Conservation (phyloP, 2,329 filamentous ascomycete species). For the Epichloe scottii region DNA sequence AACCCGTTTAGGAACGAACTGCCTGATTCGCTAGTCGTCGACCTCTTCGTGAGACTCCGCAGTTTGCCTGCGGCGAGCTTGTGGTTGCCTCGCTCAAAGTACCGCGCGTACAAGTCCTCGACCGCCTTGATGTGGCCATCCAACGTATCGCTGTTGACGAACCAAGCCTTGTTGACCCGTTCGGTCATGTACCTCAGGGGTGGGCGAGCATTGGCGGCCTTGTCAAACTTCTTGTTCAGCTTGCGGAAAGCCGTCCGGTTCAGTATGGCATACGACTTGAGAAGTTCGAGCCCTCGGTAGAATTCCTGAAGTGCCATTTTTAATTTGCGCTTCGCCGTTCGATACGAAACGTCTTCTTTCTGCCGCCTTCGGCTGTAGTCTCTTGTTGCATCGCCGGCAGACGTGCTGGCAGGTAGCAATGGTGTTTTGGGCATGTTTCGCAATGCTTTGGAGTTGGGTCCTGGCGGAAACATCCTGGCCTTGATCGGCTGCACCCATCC, state of each 20-base stretch:
- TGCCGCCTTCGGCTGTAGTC: slow-evolving; percentile 40
- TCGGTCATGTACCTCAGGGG: slow-evolving; percentile 76
- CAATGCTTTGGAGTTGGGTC: slow-evolving; percentile 48
- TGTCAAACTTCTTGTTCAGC: slow-evolving; percentile 98
- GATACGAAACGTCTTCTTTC: slow-evolving; percentile 58
- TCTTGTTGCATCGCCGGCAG: slow-evolving; percentile 22
- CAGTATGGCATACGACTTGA: slow-evolving; percentile 81
- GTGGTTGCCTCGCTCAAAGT: slow-evolving; percentile 87
- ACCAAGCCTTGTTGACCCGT: slow-evolving; percentile 81
- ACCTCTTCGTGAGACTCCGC: slow-evolving; percentile 53
- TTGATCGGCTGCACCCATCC: slow-evolving; percentile 42
- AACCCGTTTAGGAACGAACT: slow-evolving; percentile 51
- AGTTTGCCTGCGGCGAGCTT: slow-evolving; percentile 86
- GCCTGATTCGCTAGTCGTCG: slow-evolving; percentile 40
- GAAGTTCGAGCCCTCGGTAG: slow-evolving; percentile 78
- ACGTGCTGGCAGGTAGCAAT: slow-evolving; percentile 18
- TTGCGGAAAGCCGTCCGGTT: slow-evolving; percentile 93
- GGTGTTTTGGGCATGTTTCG: slow-evolving; percentile 42
- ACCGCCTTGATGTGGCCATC: slow-evolving; percentile 69
- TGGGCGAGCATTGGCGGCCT: slow-evolving; percentile 67
- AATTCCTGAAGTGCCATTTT: slow-evolving; percentile 88
- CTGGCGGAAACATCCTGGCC: slow-evolving; percentile 40
- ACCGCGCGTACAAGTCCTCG: slow-evolving; percentile 86
- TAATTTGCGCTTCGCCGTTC: slow-evolving; percentile 78
- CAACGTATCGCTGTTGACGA: slow-evolving; percentile 76